Percentiles rank a stretch among this genome's conserved stretches.
Evolutionary conservation across 2,329 filamentous ascomycete species (phyloP).

Genomic region (Nakataea oryzae): DNA sequence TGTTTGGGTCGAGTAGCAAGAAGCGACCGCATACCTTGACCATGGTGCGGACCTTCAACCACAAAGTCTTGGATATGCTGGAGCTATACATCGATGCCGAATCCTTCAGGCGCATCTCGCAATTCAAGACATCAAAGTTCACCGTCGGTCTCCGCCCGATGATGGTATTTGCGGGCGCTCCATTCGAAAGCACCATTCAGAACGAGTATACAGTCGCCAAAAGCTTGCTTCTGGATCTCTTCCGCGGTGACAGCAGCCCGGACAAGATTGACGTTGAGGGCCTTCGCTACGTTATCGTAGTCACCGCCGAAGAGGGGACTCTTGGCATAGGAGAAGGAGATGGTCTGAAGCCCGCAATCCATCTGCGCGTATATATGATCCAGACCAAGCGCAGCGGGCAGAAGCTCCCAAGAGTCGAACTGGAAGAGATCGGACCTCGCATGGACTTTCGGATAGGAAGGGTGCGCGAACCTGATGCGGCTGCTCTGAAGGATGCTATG

Average conservation of each 20-base stretch:
- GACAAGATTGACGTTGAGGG: constrained; percentile 90
- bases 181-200: constrained; percentile 72
- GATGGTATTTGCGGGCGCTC: constrained; percentile 80
- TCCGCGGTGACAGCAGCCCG: constrained; percentile 66
- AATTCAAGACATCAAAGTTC: constrained; percentile 65
- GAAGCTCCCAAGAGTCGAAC: constrained; percentile 78
- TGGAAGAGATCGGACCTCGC: constrained; percentile 90
- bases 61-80: constrained; percentile 89
- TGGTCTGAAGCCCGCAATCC: constrained; percentile 44
- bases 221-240: constrained; percentile 80
- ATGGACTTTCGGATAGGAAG: constrained; percentile 87
- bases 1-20: constrained; percentile 81
- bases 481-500: constrained; percentile 80
- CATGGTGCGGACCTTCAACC: constrained; percentile 69
- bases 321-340: constrained; percentile 17
- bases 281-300: constrained; percentile 78
- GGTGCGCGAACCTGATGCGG: constrained; percentile 65
- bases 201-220: constrained; percentile 80
- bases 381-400: constrained; percentile 78
- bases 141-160: constrained; percentile 79
- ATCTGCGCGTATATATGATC: constrained; percentile 75
- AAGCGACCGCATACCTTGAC: constrained; percentile 92
- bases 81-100: constrained; percentile 76
- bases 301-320: constrained; percentile 59
- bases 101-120: constrained; percentile 56